phyloP scores from a whole-genome alignment of 1,139 yeast species.

The Wickerhamomyces sp. region DNA sequence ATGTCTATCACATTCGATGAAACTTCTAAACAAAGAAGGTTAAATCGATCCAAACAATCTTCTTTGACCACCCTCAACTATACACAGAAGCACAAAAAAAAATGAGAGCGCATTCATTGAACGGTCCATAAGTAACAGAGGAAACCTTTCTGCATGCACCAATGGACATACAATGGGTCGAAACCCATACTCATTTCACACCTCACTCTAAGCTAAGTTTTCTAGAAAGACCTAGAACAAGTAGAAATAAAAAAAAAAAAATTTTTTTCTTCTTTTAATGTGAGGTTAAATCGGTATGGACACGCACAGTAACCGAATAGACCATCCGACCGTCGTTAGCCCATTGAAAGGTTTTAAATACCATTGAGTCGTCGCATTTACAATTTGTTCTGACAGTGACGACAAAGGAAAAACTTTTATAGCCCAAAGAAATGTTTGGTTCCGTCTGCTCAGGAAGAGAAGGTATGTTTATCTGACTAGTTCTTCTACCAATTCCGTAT shows the following conservation, averaged over 20 bases:
- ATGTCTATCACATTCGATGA: slow-evolving; percentile 1
- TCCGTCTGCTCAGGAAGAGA: slow-evolving; percentile 57
- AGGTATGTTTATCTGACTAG: slow-evolving; percentile 17
- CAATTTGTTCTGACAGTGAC: too few relatives aligned
- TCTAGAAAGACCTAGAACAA: slow-evolving; percentile 1
- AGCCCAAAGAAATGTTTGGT: slow-evolving; percentile 45
- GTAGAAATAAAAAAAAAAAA: background rate
- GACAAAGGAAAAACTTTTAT: too few relatives aligned
- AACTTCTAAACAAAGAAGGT: too few relatives aligned
- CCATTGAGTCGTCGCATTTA: too few relatives aligned
- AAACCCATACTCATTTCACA: too few relatives aligned
- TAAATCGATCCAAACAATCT: slow-evolving; percentile 3
- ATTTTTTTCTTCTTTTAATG: background rate
- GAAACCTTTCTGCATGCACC: background rate
- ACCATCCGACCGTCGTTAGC: too few relatives aligned
- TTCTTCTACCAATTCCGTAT: background rate
- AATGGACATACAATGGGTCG: too few relatives aligned
- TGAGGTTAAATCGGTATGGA: background rate
- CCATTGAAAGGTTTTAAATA: too few relatives aligned
- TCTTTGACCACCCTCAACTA: slow-evolving; percentile 2
- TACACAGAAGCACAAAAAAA: background rate
- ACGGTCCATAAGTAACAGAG: background rate
- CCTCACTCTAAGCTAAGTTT: too few relatives aligned
- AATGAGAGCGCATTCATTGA: background rate
- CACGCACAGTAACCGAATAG: slow-evolving; percentile 1